A percentile compares a stretch with the other conserved stretches of the same genome.
Conservation (phyloP, 768 basidiomycete genomes). For the Pluteus cervinus region DNA sequence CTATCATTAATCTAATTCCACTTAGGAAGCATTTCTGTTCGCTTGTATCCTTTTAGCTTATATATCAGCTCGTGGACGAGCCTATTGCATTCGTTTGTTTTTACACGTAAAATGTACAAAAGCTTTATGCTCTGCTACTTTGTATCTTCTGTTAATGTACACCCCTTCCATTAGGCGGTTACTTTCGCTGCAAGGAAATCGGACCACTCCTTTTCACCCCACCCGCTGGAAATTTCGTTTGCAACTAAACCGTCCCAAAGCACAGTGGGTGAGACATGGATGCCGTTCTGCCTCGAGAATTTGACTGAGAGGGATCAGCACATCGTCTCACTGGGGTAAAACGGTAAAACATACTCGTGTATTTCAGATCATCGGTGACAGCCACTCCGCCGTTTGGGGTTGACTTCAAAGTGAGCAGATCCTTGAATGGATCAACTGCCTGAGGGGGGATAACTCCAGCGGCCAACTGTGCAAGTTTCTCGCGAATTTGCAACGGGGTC, state of each 20-base stretch:
- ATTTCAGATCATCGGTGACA: conserved; percentile 84
- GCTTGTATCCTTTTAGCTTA: too few species aligned
- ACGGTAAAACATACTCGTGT: conserved; percentile 55
- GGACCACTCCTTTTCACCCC: conserved; percentile 78
- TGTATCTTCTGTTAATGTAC: not conserved
- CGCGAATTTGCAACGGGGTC: conserved; percentile 68
- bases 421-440: conserved; percentile 48
- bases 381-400: conserved; percentile 75
- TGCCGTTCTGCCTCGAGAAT: conserved; percentile 82
- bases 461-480: conserved; percentile 61
- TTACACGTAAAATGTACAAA: too few species aligned
- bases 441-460: conserved; percentile 43
- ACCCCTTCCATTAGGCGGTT: conserved; percentile 21
- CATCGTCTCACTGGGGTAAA: not conserved
- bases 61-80: too few species aligned
- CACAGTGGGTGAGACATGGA: conserved; percentile 86
- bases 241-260: conserved; percentile 74
- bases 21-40: too few species aligned
- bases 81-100: too few species aligned
- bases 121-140: not conserved
- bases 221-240: conserved; percentile 71
- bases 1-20: too few species aligned
- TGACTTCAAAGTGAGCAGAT: conserved; percentile 55
- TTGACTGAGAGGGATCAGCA: conserved; percentile 54
- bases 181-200: conserved; percentile 65